A percentile compares a stretch with the other conserved stretches of the same genome.
Evolutionary conservation across 805 yeast species (phyloP).

Genomic region (Suhomyces emberorum): DNA sequence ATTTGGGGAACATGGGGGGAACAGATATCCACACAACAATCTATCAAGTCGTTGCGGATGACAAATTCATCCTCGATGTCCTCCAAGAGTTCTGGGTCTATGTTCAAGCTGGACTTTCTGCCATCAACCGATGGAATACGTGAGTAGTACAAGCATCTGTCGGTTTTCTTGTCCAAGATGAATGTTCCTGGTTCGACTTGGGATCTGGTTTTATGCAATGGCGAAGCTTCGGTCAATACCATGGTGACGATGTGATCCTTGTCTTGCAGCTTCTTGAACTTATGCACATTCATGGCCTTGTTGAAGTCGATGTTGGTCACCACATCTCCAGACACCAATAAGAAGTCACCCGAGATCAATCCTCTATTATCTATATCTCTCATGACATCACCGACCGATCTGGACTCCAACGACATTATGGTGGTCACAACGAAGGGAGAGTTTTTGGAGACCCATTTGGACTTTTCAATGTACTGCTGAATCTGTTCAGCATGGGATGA

Average conservation of each 20-base stretch:
- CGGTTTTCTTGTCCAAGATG: constrained; percentile 67
- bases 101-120: constrained; percentile 42
- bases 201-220: constrained; percentile 81
- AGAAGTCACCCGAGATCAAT: constrained; percentile 82
- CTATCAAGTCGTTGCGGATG: constrained; percentile 88
- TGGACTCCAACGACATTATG: constrained; percentile 77
- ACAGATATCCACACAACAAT: constrained; percentile 95
- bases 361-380: constrained; percentile 92
- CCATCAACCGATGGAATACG: constrained; percentile 57
- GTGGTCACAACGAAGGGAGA: constrained; percentile 82
- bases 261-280: constrained; percentile 66
- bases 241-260: constrained; percentile 92
- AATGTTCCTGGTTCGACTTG: constrained; percentile 81
- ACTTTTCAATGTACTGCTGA: constrained; percentile 70
- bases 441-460: constrained; percentile 65
- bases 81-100: constrained; percentile 82
- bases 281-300: constrained; percentile 70
- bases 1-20: constrained; percentile 92
- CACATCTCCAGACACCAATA: constrained; percentile 90
- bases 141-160: constrained; percentile 82
- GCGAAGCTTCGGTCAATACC: constrained; percentile 84
- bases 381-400: constrained; percentile 97
- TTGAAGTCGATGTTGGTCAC: constrained; percentile 86
- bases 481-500: constrained; percentile 88
- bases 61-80: constrained; percentile 68